Evolutionary conservation across 2,329 filamentous ascomycete species (phyloP), one percentile per base, ranked within the genome.

Genomic region (Coniosporium uncinatum): DNA sequence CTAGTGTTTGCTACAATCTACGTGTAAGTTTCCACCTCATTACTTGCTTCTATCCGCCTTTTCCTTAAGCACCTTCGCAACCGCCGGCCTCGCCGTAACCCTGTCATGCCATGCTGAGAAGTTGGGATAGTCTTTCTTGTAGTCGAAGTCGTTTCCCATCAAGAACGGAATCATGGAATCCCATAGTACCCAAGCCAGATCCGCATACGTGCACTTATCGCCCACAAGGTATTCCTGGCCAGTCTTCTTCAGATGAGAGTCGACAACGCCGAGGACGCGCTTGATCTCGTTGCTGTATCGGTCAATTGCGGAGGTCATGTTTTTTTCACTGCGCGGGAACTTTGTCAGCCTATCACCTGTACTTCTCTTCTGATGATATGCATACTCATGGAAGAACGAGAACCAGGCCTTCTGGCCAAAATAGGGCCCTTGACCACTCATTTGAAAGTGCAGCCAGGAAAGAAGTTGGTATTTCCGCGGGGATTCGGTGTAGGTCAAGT

Each of bases 261-360:
- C 64, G 4, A 73, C 59, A 14, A 73, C 67, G 17, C 58, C 53
- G 47, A 67, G 72, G 4, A 74, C 55, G 4, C 70, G 63, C 46
- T 64, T 68, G 4, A 69, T 71, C 50, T 73, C 70, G 21, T 67
- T 66, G 31, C 64, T 58, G 46, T 70, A 73, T n/a, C 69, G 59
- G 19, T 67, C 79, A 42, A 94, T 79, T 47, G 84, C 88, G 58
- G 95, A 95, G 54, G 82, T 71, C 53, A 95, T 91, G 59, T 77
- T 80, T 58, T 90, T 29, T 29, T 29, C 24, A n/a, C 8, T 8
- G 24, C n/a, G 24, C n/a, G n/a, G n/a, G n/a, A n/a, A n/a, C n/a
- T n/a, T n/a, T n/a, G n/a, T n/a, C n/a, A n/a, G n/a, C n/a, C n/a
- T n/a, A n/a, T n/a, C n/a, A n/a, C n/a, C n/a, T n/a, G n/a, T n/a